Conservation (phyloP, 495 filamentous ascomycete genomes). For the Massariosphaeria phaeospora region DNA sequence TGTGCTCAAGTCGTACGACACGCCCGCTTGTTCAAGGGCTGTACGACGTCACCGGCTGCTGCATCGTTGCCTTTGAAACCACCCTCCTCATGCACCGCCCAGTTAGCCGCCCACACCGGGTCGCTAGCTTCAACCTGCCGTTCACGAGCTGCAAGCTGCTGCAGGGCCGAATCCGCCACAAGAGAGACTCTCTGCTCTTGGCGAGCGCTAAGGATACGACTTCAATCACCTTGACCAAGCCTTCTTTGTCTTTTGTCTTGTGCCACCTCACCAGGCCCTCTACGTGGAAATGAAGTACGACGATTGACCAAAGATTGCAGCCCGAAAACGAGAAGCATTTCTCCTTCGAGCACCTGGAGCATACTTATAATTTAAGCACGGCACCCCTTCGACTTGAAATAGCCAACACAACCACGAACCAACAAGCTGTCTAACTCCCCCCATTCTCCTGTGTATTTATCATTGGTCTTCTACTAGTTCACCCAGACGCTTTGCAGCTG, state of each 20-base stretch:
- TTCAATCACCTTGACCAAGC: neutral
- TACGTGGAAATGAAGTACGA: slow-evolving; percentile 22
- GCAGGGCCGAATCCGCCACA: slow-evolving; percentile 1
- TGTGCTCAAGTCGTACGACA: no score
- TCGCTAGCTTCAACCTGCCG: slow-evolving; percentile 5
- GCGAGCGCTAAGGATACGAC: neutral
- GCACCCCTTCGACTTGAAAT: no score
- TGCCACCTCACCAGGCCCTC: neutral
- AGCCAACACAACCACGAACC: no score
- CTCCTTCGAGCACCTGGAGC: no score
- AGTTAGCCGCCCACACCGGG: slow-evolving; percentile 13
- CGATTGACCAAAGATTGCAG: no score
- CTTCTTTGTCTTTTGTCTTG: neutral
- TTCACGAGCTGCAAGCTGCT: slow-evolving; percentile 1
- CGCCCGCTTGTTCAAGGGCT: no score
- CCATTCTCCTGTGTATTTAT: slow-evolving; percentile 3
- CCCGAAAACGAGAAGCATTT: no score
- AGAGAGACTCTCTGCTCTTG: neutral
- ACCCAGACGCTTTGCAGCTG: slow-evolving; percentile 6
- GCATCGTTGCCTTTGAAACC: slow-evolving; percentile 14
- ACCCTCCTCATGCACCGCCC: slow-evolving; percentile 6
- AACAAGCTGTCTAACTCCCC: no score
- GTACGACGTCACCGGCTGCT: neutral
- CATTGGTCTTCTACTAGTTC: slow-evolving; percentile 9
- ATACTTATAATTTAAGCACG: no score